These are phyloP conservation scores for Septoria linicola DNA, from an alignment of 2,329 filamentous ascomycete genomes.

Conservation along the genomic window DNA sequence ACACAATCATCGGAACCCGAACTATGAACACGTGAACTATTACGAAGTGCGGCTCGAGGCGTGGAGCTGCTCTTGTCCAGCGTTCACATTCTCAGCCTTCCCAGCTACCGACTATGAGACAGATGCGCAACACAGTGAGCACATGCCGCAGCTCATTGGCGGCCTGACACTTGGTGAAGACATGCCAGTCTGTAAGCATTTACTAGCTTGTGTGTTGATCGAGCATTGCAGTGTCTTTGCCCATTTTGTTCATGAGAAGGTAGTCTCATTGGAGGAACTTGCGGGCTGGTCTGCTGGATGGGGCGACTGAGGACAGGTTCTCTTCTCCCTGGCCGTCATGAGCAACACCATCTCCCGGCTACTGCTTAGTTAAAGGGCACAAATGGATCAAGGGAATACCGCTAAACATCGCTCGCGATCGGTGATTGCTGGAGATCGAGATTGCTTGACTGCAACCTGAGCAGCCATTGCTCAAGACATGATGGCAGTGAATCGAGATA, in stretches of 20 bases:
- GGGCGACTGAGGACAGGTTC: constrained; percentile 33
- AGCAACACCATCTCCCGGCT: no score
- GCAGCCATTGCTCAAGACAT: no score
- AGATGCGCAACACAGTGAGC: background rate
- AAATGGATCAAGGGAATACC: no score
- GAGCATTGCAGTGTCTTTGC: constrained; percentile 65
- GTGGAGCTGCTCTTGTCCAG: constrained; percentile 90
- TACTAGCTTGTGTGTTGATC: constrained; percentile 77
- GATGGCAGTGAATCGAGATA: no score
- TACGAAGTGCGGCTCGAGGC: constrained; percentile 72
- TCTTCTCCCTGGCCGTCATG: background rate
- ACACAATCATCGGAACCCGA: constrained; percentile 28
- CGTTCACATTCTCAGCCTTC: constrained; percentile 74
- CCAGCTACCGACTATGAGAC: constrained; percentile 31
- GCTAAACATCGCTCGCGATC: no score
- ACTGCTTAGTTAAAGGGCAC: no score
- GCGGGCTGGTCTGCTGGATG: constrained; percentile 64
- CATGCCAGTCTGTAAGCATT: constrained; percentile 75
- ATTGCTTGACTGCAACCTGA: no score
- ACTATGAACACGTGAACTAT: constrained; percentile 50
- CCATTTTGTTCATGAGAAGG: constrained; percentile 54
- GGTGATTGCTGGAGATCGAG: no score
- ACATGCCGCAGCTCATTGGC: constrained; percentile 42
- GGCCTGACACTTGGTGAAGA: constrained; percentile 46
- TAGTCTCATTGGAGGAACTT: constrained; percentile 63